phyloP scores from a whole-genome alignment of 2,329 filamentous ascomycete species.

The Escovopsis sp. region DNA sequence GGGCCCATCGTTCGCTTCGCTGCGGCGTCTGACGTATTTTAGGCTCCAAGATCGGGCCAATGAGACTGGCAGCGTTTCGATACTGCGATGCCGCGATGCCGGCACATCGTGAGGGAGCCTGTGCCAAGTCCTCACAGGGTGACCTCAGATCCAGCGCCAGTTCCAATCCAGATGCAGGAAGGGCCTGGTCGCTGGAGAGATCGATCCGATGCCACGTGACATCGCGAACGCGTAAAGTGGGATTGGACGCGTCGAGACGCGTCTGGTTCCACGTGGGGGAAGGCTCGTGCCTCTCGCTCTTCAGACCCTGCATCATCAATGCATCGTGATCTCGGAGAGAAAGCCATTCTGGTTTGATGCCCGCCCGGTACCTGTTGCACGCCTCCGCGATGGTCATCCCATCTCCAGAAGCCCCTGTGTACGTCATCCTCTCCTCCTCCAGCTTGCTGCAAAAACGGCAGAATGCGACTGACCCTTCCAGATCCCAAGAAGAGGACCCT shows the following conservation, averaged over 20 bases:
- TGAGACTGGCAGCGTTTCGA: too few relatives aligned
- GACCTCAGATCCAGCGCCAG: too few relatives aligned
- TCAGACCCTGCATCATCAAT: neutral
- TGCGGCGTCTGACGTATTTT: neutral
- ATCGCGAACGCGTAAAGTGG: conserved; percentile 8
- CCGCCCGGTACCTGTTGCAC: neutral
- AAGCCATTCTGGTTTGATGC: neutral
- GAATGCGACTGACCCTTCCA: too few relatives aligned
- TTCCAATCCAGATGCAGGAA: too few relatives aligned
- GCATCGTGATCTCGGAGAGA: neutral
- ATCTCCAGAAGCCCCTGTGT: conserved; percentile 18
- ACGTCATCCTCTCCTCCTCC: neutral
- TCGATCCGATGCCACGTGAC: conserved; percentile 6
- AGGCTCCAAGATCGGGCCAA: too few relatives aligned
- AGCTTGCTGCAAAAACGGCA: too few relatives aligned
- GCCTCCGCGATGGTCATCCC: conserved; percentile 10
- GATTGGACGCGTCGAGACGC: conserved; percentile 9
- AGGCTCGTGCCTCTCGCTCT: neutral
- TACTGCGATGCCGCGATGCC: too few relatives aligned
- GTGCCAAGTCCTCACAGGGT: too few relatives aligned
- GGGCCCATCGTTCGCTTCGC: too few relatives aligned
- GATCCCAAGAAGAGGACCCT: neutral
- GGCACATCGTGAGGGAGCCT: too few relatives aligned
- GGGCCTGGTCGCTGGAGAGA: too few relatives aligned
- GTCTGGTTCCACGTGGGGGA: conserved; percentile 9